Conservation (phyloP, 2,329 filamentous ascomycete species). For the Juglanconis juglandina region DNA sequence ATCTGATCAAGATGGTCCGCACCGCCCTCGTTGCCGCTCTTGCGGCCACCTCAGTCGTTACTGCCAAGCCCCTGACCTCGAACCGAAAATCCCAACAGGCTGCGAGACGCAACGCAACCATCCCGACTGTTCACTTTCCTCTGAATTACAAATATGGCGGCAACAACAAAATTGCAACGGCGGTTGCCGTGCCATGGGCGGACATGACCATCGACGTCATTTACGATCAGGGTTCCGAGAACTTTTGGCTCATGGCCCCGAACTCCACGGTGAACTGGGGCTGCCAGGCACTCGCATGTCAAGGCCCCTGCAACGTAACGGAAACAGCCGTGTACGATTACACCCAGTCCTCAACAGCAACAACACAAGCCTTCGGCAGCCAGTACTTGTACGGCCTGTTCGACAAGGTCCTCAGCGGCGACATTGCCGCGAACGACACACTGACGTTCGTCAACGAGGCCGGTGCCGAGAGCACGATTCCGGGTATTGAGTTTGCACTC, state of each 20-base stretch:
- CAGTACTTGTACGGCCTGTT: conserved; percentile 20
- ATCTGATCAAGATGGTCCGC: background rate
- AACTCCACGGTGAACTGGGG: conserved; percentile 18
- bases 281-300: conserved; percentile 8
- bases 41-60: background rate
- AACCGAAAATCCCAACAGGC: background rate
- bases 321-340: conserved; percentile 8
- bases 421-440: conserved; percentile 23
- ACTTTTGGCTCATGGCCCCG: conserved; percentile 23
- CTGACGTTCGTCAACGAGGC: conserved; percentile 22
- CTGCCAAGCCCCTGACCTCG: background rate
- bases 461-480: conserved; percentile 11
- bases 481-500: conserved; percentile 26
- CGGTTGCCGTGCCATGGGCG: conserved; percentile 20
- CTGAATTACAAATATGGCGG: conserved; percentile 4
- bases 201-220: conserved; percentile 23
- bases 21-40: background rate
- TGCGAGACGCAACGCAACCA: background rate
- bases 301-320: conserved; percentile 16
- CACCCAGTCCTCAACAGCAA: conserved; percentile 13
- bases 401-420: conserved; percentile 19
- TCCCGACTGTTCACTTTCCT: conserved; percentile 15
- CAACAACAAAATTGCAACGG: conserved; percentile 22
- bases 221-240: conserved; percentile 24
- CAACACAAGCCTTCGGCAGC: conserved; percentile 4